Conservation (phyloP, 2,329 filamentous ascomycete genomes). For the Venturia pyrina region DNA sequence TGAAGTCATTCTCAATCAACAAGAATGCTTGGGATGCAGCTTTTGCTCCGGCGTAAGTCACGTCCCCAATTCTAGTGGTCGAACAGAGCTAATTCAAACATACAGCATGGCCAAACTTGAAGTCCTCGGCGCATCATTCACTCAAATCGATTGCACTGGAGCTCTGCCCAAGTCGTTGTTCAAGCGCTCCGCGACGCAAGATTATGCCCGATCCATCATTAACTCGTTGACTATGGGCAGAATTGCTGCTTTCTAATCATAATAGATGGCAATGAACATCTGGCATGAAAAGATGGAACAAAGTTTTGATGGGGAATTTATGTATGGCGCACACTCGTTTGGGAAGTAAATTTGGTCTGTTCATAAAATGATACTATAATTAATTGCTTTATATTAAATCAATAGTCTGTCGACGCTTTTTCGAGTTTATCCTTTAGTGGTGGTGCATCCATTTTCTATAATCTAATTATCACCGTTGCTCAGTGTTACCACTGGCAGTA, state of each 20-base stretch:
- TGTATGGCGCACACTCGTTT: not conserved
- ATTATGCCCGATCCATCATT: not conserved
- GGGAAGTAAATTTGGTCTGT: not conserved
- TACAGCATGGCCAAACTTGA: constrained; percentile 2
- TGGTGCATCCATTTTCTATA: no score
- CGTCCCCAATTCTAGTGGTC: not conserved
- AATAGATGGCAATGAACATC: not conserved
- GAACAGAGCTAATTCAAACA: not conserved
- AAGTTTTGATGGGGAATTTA: not conserved
- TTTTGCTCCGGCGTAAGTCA: constrained; percentile 4
- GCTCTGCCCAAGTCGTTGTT: not conserved
- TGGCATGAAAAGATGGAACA: no score
- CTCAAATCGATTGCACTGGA: not conserved
- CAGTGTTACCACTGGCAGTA: no score
- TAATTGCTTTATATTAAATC: no score
- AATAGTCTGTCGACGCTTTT: no score
- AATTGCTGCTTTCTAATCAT: not conserved
- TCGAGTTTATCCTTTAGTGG: no score
- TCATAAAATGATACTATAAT: no score
- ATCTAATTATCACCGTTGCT: no score
- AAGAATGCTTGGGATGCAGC: not conserved
- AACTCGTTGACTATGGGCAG: not conserved
- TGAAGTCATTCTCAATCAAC: not conserved
- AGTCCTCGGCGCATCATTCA: not conserved
- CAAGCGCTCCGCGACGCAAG: not conserved